Evolutionary conservation across 345 rosid genomes (phyloP), one percentile per base, ranked within the genome.

Genomic region (Mallotus nudiflorus): DNA sequence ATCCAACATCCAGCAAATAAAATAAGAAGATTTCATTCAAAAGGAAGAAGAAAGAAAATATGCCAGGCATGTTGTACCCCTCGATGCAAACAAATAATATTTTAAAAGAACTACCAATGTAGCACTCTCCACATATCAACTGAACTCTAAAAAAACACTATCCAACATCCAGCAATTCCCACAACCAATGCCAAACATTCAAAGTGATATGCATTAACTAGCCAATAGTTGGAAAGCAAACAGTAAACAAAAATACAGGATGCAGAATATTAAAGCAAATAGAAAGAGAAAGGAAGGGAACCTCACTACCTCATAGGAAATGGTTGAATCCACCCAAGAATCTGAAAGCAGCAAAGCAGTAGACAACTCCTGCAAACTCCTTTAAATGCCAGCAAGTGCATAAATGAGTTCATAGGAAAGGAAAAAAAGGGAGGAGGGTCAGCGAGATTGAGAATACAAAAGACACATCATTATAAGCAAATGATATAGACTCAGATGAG

Each of bases 331-430:
- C 68, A 8, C 57, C 65, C 61, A 65, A 57, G 82, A 67, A 73
- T 80, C 87, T 75, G 77, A 63, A 73, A 77, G 83, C 60, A 79
- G 52, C 74, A 84, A 54, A 44, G 73, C 53, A 25, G 75, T 78
- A 59, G 87, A 88, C 66, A 94, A 87, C 65, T 83, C 88, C 82
- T 84, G 95, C 88, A 91, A 81, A 80, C 95, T 84, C 97, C 98
- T 94, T 78, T 77, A 75, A 19, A 75, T 61, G 62, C 77, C 77
- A 75, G 73, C 51, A 67, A 35, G 65, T 20, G 53, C n/a, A 67
- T 14, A 39, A 25, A 40, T 60, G 53, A 82, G 66, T 51, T 61
- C 48, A 55, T 12, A 62, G 35, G 31, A 22, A 62, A 70, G 24
- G 61, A 29, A 58, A 19, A 9, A 18, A 31, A 3, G 5, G 37